Evolutionary conservation across 2,329 filamentous ascomycete genomes (phyloP).

Genomic region (Penicillium sp.): DNA sequence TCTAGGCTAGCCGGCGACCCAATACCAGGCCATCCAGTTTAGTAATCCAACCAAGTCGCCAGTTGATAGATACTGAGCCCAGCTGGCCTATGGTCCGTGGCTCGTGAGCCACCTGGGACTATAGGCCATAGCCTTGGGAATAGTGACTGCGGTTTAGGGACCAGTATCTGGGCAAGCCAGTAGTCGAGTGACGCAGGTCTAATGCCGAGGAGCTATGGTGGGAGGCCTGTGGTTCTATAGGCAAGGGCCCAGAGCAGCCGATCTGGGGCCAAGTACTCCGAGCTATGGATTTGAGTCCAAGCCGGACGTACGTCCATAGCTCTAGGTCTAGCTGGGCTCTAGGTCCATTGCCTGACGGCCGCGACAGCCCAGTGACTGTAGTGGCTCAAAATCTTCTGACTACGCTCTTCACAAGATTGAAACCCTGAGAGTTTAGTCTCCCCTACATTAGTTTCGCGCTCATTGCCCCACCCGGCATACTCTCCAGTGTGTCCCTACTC

Average conservation of each 20-base stretch:
- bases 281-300: neutral
- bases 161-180: too few species aligned
- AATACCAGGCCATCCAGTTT: too few species aligned
- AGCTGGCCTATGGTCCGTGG: too few species aligned
- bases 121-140: too few species aligned
- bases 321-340: too few species aligned
- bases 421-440: neutral
- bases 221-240: neutral
- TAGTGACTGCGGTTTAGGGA: neutral
- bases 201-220: neutral
- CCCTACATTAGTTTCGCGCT: neutral
- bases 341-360: neutral
- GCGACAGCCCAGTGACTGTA: neutral
- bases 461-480: too few species aligned
- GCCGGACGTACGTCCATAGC: neutral
- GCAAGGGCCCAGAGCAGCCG: neutral
- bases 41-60: neutral
- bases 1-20: too few species aligned
- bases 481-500: too few species aligned
- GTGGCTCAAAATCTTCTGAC: neutral
- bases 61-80: neutral
- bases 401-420: neutral
- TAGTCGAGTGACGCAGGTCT: neutral
- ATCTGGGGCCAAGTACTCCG: neutral
- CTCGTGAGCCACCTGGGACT: too few species aligned